A percentile compares a stretch with the other conserved stretches of the same genome.
These are phyloP conservation scores for Baudoinia panamericana DNA, from an alignment of 495 filamentous ascomycete species.

Conservation along the genomic window DNA sequence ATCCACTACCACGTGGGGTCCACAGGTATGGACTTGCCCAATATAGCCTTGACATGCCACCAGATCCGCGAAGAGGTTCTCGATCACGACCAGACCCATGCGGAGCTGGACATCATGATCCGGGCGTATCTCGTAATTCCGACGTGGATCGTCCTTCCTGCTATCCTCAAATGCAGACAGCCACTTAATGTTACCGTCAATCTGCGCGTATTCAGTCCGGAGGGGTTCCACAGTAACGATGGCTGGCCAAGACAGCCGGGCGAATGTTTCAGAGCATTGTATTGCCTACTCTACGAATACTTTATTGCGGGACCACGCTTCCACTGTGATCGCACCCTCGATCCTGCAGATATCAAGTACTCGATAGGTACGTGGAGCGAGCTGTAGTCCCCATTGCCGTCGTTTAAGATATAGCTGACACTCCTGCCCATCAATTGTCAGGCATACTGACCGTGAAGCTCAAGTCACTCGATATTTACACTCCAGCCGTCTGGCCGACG, in stretches of 20 bases:
- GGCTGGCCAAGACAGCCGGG: background rate
- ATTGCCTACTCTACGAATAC: too few relatives aligned
- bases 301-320: too few relatives aligned
- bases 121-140: background rate
- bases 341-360: too few relatives aligned
- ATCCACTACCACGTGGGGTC: background rate
- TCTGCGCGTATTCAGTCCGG: background rate
- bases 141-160: background rate
- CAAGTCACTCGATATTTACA: too few relatives aligned
- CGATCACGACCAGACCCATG: background rate
- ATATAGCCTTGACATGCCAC: background rate
- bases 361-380: too few relatives aligned
- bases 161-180: background rate
- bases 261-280: too few relatives aligned
- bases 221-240: background rate
- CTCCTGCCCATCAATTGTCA: too few relatives aligned
- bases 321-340: too few relatives aligned
- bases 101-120: slow-evolving; percentile 3
- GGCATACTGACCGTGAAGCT: too few relatives aligned
- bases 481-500: too few relatives aligned
- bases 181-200: slow-evolving; percentile 4
- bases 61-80: background rate
- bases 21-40: background rate
- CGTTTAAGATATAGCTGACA: too few relatives aligned
- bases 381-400: too few relatives aligned